phyloP scores from a whole-genome alignment of 2,329 filamentous ascomycete species.

The Aspergillus sp. region DNA sequence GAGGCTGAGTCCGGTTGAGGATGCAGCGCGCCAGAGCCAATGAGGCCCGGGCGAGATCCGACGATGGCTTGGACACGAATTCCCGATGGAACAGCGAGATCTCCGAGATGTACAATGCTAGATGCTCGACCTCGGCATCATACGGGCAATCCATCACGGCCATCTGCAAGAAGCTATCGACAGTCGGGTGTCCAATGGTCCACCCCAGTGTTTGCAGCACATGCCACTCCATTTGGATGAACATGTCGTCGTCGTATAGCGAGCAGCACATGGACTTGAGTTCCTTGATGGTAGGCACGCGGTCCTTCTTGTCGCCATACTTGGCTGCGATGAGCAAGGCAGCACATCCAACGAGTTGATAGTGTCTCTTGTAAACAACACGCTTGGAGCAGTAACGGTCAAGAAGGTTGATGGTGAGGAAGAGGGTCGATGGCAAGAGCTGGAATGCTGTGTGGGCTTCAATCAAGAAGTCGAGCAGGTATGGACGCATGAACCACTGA shows the following conservation, averaged over 20 bases:
- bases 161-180: slow-evolving; percentile 89
- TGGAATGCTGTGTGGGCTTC: slow-evolving; percentile 96
- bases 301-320: slow-evolving; percentile 98
- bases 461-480: slow-evolving; percentile 95
- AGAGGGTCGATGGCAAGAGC: slow-evolving; percentile 89
- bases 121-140: slow-evolving; percentile 87
- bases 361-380: slow-evolving; percentile 98
- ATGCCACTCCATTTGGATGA: slow-evolving; percentile 99
- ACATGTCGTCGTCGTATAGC: slow-evolving; percentile 98
- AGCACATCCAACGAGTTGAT: slow-evolving; percentile 95
- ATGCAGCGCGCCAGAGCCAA: slow-evolving; percentile 85
- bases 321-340: slow-evolving; percentile 95
- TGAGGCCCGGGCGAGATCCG: slow-evolving; percentile 84
- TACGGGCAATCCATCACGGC: slow-evolving; percentile 74
- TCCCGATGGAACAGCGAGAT: slow-evolving; percentile 95
- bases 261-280: slow-evolving; percentile 99
- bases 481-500: slow-evolving; percentile 99
- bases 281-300: slow-evolving; percentile 95
- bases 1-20: slow-evolving; percentile 74
- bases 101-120: slow-evolving; percentile 92
- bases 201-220: slow-evolving; percentile 96
- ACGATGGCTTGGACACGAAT: slow-evolving; percentile 90
- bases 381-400: slow-evolving; percentile 97
- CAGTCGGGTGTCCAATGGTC: slow-evolving; percentile 92
- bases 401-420: slow-evolving; percentile 93